Base-by-base conservation (phyloP, 129 eudicot genomes). In the Flaveria ramosissima region DNA sequence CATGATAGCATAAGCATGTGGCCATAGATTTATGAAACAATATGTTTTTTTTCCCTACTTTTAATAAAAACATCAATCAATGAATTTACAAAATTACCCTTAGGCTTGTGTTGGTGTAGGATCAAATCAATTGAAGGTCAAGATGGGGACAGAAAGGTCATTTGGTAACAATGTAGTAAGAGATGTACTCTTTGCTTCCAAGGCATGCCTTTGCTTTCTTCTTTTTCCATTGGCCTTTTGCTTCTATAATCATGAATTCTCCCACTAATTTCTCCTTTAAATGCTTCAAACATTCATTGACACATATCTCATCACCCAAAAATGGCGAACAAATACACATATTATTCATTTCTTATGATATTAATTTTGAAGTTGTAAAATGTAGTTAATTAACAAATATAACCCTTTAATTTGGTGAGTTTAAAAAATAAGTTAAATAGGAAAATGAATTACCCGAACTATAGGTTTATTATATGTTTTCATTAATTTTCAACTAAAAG, bases 171-270 rank as follows among this genome's bases (percentile, higher is more conserved):
- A 12, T 50, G 17, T 36, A 32, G 7, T 32, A 15, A 14, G 17
- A 20, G 17, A 36, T 76, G 73, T 65, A 39, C 73, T 76, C 80
- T 76, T 76, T 76, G 80, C 80, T 76, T 76, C 80, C 80, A 76
- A 76, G 80, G 66, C 80, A 76, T 76, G 80, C 80, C 66, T 76
- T 76, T 76, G 62, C 73, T 66, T 76, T 76, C 67, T 76, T 76
- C 53, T 55, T 66, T 76, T 76, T 65, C 41, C 24, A 51, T 66
- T 66, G 73, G 80, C 73, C 9, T 76, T 66, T 76, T 66, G 66
- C 53, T 66, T 65, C 73, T 36, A 66, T 20, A 20, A 76, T 76
- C 73, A 76, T 76, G 80, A 76, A 51, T 66, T 66, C 26, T 76
- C 55, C 74, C 80, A 76, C 73, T 36, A 51, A 4, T 17, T 76